Evolutionary conservation across 495 filamentous ascomycete species (phyloP).

Genomic region (Sporormia fimetaria): DNA sequence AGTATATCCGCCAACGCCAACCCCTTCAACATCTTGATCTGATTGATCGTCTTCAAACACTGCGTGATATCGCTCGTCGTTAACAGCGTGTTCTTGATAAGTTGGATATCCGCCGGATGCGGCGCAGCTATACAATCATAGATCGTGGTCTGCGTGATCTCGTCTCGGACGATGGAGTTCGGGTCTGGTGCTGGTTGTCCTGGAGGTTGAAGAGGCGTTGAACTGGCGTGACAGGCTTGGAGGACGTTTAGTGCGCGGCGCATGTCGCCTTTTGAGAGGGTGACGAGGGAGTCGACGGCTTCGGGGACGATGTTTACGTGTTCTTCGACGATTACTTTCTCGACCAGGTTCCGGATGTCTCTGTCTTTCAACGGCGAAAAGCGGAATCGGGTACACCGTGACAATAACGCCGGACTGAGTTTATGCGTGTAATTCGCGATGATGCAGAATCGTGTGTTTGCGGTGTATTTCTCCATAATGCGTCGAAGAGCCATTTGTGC

Average conservation of each 20-base stretch:
- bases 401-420: slow-evolving; percentile 85
- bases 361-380: slow-evolving; percentile 85
- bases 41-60: slow-evolving; percentile 74
- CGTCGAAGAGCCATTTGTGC: slow-evolving; percentile 94
- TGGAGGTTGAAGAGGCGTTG: slow-evolving; percentile 43
- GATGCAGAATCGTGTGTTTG: slow-evolving; percentile 95
- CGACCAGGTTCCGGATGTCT: slow-evolving; percentile 73
- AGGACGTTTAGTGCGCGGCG: slow-evolving; percentile 86
- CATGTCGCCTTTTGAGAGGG: slow-evolving; percentile 91
- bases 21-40: slow-evolving; percentile 75
- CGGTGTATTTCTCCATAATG: slow-evolving; percentile 99
- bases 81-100: slow-evolving; percentile 74
- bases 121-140: slow-evolving; percentile 97
- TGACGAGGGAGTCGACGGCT: slow-evolving; percentile 69
- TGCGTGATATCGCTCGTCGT: slow-evolving; percentile 73
- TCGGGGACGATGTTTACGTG: slow-evolving; percentile 68
- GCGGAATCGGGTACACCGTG: slow-evolving; percentile 85
- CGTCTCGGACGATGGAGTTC: slow-evolving; percentile 52
- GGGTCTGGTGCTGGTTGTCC: slow-evolving; percentile 40
- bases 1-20: slow-evolving; percentile 90
- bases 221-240: slow-evolving; percentile 91
- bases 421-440: slow-evolving; percentile 99
- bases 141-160: slow-evolving; percentile 82
- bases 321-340: slow-evolving; percentile 84
- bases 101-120: slow-evolving; percentile 75